Evolutionary conservation across 805 yeast species (phyloP), one percentile per base, ranked within the genome.

Genomic region (Kluyveromyces siamensis): DNA sequence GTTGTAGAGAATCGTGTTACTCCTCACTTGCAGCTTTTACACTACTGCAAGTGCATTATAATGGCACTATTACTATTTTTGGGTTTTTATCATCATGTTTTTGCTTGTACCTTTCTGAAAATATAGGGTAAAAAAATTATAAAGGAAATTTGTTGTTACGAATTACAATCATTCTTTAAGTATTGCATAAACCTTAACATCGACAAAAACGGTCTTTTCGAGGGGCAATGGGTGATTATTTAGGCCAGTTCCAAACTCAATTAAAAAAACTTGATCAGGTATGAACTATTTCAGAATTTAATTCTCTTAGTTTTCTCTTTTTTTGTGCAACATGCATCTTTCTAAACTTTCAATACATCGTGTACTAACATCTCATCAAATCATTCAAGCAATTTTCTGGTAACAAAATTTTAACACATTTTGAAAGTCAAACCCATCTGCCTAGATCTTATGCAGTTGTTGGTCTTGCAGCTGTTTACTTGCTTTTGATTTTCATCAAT

Each of bases 361-460:
- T 13, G 14, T 30, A 30, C 35, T 30, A 30, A 30, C 35, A 11
- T 30, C 7, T 30, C 11, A 30, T 5, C 14, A 8, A 30, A 30
- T 13, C 14, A 30, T 19, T 27, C 2, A 42, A 60, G 63, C 60
- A 63, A 53, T 59, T 66, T 49, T 54, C 68, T 41, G 59, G 66
- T 19, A 63, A 66, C 48, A 49, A 56, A 42, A 40, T 63, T 30
- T 62, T 75, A 50, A 69, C 70, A 50, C 62, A 65, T 38, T 69
- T 76, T 58, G 79, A 75, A 55, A 52, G 54, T 6, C 67, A 65
- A 46, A 72, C 79, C 45, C 71, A 74, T 45, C 57, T 78, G 35
- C 97, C 98, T 65, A 84, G 90, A 75, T 83, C 96, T 2, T 93
- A 91, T 63, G 84, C 87, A 38, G 84, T 83, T 18, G 67, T 84